These are phyloP conservation scores for Ustilago xerochloae DNA, from an alignment of 1,284 basidiomycete genomes.

Conservation along the genomic window DNA sequence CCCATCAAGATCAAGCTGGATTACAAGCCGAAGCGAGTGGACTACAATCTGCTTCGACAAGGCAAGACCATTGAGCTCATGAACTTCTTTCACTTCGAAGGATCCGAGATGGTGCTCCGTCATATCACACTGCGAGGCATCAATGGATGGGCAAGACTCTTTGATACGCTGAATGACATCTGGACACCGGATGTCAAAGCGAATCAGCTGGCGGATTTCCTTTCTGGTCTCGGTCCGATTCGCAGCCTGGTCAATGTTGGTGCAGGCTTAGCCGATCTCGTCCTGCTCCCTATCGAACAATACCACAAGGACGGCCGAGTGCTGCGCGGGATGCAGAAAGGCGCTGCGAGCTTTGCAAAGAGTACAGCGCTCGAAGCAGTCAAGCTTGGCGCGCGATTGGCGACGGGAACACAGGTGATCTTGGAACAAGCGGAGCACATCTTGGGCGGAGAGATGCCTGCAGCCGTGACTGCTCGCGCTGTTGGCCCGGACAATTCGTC, in stretches of 20 bases:
- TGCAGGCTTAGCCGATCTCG: conserved; percentile 92
- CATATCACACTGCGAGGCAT: conserved; percentile 91
- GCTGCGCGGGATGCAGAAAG: conserved; percentile 90
- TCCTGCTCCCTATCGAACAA: conserved; percentile 93
- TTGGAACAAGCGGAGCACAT: conserved; percentile 94
- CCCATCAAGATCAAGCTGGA: conserved; percentile 88
- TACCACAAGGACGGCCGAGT: conserved; percentile 97
- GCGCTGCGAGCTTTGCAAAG: conserved; percentile 88
- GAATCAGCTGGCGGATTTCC: conserved; percentile 94
- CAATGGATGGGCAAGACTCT: conserved; percentile 86
- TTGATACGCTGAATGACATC: conserved; percentile 90
- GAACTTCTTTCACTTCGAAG: conserved; percentile 99
- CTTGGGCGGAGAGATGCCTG: conserved; percentile 75
- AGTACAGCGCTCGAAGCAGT: conserved; percentile 94
- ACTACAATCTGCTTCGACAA: conserved; percentile 82
- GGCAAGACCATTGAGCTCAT: conserved; percentile 95
- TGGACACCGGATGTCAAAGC: conserved; percentile 99
- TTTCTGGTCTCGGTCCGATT: conserved; percentile 95
- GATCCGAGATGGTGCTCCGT: conserved; percentile 94
- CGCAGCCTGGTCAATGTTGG: conserved; percentile 91
- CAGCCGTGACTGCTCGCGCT: conserved; percentile 76
- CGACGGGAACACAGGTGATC: conserved; percentile 96
- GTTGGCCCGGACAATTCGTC: conserved; percentile 64
- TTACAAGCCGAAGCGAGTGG: conserved; percentile 96
- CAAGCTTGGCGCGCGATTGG: conserved; percentile 90